Percentiles rank a stretch among this genome's conserved stretches.
phyloP scores from a whole-genome alignment of 192 early-diverging fungal genomes.

The Cladochytrium replicatum region DNA sequence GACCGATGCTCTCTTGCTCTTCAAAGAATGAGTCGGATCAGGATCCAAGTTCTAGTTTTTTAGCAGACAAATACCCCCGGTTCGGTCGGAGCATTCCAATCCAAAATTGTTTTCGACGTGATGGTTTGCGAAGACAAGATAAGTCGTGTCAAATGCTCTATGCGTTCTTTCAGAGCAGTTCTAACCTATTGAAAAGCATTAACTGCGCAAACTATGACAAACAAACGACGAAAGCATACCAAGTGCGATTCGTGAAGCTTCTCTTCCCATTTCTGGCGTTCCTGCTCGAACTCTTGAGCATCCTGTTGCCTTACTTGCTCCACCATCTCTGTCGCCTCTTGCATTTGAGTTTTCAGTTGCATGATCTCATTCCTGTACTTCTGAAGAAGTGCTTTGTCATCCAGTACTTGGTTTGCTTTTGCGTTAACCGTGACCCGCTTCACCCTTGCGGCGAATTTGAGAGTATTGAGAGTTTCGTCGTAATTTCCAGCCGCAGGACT shows the following conservation, averaged over 20 bases:
- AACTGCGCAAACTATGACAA: slow-evolving; percentile 45
- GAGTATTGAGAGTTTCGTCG: slow-evolving; percentile 84
- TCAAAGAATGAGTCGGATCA: not conserved
- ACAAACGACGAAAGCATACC: slow-evolving; percentile 5
- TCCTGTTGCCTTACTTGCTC: slow-evolving; percentile 33
- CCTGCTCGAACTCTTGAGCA: no score
- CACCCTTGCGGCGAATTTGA: slow-evolving; percentile 89
- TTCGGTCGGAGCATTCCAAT: slow-evolving; percentile 34
- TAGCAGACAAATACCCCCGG: slow-evolving; percentile 13
- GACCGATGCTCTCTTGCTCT: slow-evolving; percentile 23
- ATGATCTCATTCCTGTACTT: slow-evolving; percentile 73
- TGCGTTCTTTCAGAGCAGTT: slow-evolving; percentile 70
- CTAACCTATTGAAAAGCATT: no score
- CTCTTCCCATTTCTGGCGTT: slow-evolving; percentile 33
- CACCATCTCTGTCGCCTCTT: slow-evolving; percentile 42
- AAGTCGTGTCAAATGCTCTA: slow-evolving; percentile 75
- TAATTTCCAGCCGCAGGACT: slow-evolving; percentile 64
- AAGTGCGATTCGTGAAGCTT: slow-evolving; percentile 30
- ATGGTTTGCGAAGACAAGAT: slow-evolving; percentile 68
- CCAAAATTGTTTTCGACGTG: slow-evolving; percentile 32
- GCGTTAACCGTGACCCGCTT: slow-evolving; percentile 83
- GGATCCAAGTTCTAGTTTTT: not conserved
- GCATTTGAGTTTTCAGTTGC: slow-evolving; percentile 57
- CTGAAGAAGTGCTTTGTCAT: slow-evolving; percentile 76
- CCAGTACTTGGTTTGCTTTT: slow-evolving; percentile 65